Percentiles rank a stretch among this genome's conserved stretches.
phyloP scores from a whole-genome alignment of 2,329 filamentous ascomycete species.

The Fusarium devonianum region DNA sequence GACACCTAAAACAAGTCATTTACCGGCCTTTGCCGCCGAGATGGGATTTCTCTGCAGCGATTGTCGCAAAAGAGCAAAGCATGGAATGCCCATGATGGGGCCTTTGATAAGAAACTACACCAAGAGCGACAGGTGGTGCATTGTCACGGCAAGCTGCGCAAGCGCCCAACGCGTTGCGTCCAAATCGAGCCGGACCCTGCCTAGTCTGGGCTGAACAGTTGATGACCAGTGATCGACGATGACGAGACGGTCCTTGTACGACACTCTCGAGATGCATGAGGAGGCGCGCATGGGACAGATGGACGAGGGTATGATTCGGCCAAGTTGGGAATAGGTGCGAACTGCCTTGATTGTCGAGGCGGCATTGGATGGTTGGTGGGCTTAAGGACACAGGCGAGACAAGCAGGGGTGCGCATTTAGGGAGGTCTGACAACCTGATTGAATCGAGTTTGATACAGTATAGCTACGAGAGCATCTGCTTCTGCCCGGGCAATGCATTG shows the following conservation, averaged over 20 bases:
- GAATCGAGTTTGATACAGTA: neutral
- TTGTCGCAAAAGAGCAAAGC: conserved; percentile 1
- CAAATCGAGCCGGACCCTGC: conserved; percentile 20
- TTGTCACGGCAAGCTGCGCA: conserved; percentile 33
- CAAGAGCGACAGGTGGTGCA: conserved; percentile 7
- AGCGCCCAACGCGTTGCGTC: conserved; percentile 33
- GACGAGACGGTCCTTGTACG: conserved; percentile 15
- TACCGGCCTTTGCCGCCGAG: conserved; percentile 11
- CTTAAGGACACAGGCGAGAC: conserved; percentile 29
- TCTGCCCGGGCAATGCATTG: conserved; percentile 9
- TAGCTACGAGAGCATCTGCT: conserved; percentile 5
- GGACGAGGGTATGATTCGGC: conserved; percentile 26
- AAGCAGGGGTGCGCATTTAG: conserved; percentile 21
- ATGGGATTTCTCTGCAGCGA: conserved; percentile 26
- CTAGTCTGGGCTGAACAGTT: conserved; percentile 26
- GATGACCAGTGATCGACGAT: conserved; percentile 22
- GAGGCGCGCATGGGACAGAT: conserved; percentile 31
- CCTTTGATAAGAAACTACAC: neutral
- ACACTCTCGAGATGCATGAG: conserved; percentile 31
- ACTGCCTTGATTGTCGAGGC: conserved; percentile 37
- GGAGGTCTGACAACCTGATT: conserved; percentile 4
- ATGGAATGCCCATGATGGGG: neutral
- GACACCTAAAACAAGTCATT: conserved; percentile 12
- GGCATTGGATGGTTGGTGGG: conserved; percentile 35
- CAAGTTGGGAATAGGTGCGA: conserved; percentile 35